Conservation (phyloP, 345 rosid genomes). For the Zanthoxylum bungeanum region DNA sequence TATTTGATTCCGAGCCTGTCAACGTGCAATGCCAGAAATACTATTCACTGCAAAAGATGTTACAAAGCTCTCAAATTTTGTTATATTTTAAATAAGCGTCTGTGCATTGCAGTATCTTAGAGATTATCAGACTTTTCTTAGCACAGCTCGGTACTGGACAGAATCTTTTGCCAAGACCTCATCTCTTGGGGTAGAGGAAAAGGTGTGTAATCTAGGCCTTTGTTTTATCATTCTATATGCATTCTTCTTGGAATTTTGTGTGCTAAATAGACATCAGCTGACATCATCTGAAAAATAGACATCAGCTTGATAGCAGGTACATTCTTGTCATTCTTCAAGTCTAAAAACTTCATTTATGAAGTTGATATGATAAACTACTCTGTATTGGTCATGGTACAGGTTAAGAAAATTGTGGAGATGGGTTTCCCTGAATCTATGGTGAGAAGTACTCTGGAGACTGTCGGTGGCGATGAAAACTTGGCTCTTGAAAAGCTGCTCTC, state of each 20-base stretch:
- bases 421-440: constrained; percentile 79
- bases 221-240: neutral
- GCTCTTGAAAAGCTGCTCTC: constrained; percentile 94
- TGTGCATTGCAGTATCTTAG: constrained; percentile 63
- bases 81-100: neutral
- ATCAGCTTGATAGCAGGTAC: neutral
- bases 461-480: constrained; percentile 90
- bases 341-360: neutral
- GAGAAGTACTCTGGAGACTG: constrained; percentile 75
- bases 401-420: constrained; percentile 88
- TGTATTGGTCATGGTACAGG: constrained; percentile 50
- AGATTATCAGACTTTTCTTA: constrained; percentile 79
- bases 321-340: neutral
- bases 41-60: neutral
- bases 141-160: constrained; percentile 99
- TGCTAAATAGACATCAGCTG: no score
- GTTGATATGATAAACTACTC: constrained; percentile 6
- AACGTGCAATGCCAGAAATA: neutral
- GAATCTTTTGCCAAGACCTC: constrained; percentile 88
- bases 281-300: no score
- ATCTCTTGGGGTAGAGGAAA: constrained; percentile 73
- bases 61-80: neutral
- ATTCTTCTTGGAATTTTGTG: neutral
- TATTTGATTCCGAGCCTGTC: neutral
- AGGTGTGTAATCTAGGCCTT: constrained; percentile 40